Evolutionary conservation across 2,329 filamentous ascomycete genomes (phyloP), one percentile per base, ranked within the genome.

Genomic region (Monosporascus sp.): DNA sequence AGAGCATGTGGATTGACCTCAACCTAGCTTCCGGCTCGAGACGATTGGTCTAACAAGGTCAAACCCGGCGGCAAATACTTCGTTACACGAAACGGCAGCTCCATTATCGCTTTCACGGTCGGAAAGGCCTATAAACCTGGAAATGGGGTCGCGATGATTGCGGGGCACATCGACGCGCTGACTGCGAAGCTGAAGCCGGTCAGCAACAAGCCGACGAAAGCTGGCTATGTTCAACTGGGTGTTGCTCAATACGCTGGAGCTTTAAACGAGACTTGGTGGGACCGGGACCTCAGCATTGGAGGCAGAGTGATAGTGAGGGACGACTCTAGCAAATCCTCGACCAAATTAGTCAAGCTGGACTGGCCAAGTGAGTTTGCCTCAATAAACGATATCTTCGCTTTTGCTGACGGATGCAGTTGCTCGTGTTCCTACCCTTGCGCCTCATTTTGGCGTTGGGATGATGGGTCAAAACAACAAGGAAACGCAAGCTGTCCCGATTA

Each of bases 191-290:
- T 97, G 62, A 97, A 97, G 83, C 93, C 94, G 9, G 82, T 97
- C 27, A 90, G 90, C 65, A 89, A 83, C 65, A 85, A 96, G 64
- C 84, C 87, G n/a, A 89, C 79, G 62, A 90, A 88, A 68, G 87
- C 89, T 35, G 93, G 94, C 51, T 99, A 90, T 66, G 70, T 90
- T 27, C 90, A 97, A 74, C 81, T 97, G 6, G 93, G 90, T 24
- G 90, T 97, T 50, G 92, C 94, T 2, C 94, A 89, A 1, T 99
- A 97, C 68, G 93, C 91, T 9, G 93, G 94, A 49, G 91, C 78
- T 1, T 74, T 97, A 56, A 94, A 92, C 67, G 78, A 79, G 57
- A 97, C 94, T 1, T 97, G 94, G 94, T 97, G 92, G 93, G 94
- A 97, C 70, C 84, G 94, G 38, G 94, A 99, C 70, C 80, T 99